Evolutionary conservation across 2,329 filamentous ascomycete genomes (phyloP), one percentile per base, ranked within the genome.

Genomic region (Colletotrichum sp.): DNA sequence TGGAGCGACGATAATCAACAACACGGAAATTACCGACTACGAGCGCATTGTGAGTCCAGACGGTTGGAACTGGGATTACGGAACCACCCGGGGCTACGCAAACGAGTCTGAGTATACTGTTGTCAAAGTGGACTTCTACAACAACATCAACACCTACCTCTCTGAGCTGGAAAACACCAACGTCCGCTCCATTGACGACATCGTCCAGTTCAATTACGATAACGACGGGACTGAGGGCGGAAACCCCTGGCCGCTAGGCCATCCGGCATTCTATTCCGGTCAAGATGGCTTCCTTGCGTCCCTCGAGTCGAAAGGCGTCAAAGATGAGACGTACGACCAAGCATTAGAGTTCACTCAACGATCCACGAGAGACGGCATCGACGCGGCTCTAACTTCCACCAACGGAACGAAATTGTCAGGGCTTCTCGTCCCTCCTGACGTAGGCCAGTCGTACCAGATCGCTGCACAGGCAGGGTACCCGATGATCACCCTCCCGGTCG

Each of bases 381-480:
- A 96, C 79, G 90, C 91, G 13, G 94, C 93, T 3, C 86, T 96
- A 8, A 83, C 80, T 82, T 86, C 27, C 85, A 85, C 6, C 82
- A 85, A 84, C 28, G 84, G 82, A 5, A 79, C 75, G 9, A 75
- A 83, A 25, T 85, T 95, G 2, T 88, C 91, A 72, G 94, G 90
- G 3, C 86, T 96, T 4, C 86, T 96, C 2, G 92, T 94, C 0
- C 94, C 94, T 7, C 88, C 93, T 0, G 91, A 94, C 80, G 92
- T 93, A 5, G 93, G 89, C 0, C 92, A 94, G 82, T 90, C 90
- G 6, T 91, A 91, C 77, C 91, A 94, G 83, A 90, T 94, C 75
- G 92, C 93, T 1, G 94, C 94, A 0, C 93, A 95, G 83, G 94
- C 94, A 7, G 93, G 94, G 0, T 96, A 95, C 80, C 94, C 94